Percentiles rank a stretch among this genome's conserved stretches.
Evolutionary conservation across 495 filamentous ascomycete genomes (phyloP).

Genomic region (Penicillium psychrofluorescens): DNA sequence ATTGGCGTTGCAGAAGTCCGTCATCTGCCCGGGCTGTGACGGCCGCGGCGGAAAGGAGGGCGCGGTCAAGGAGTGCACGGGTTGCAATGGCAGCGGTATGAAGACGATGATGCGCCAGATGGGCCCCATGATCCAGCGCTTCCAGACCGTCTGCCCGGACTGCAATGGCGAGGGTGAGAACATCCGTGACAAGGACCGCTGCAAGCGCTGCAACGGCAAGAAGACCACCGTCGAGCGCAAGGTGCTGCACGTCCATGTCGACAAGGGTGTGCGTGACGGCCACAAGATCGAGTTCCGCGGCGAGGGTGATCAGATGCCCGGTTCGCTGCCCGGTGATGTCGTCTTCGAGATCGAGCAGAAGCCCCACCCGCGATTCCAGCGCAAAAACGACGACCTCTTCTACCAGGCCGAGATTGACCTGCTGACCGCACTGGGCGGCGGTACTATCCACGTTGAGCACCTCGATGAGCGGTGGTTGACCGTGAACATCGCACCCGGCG

Average conservation of each 20-base stretch:
- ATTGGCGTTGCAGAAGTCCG: slow-evolving; percentile 91
- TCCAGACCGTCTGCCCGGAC: slow-evolving; percentile 98
- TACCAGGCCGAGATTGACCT: slow-evolving; percentile 95
- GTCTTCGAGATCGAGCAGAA: slow-evolving; percentile 98
- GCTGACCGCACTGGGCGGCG: slow-evolving; percentile 88
- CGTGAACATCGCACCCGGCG: slow-evolving; percentile 82
- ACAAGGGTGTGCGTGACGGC: slow-evolving; percentile 85
- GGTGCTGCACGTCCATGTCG: slow-evolving; percentile 95
- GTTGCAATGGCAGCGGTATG: slow-evolving; percentile 91
- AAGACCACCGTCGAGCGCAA: slow-evolving; percentile 97
- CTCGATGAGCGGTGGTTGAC: slow-evolving; percentile 95
- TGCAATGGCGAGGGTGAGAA: slow-evolving; percentile 96
- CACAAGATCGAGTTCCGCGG: slow-evolving; percentile 94
- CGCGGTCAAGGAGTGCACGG: slow-evolving; percentile 81
- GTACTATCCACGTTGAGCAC: slow-evolving; percentile 85
- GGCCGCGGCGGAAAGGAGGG: slow-evolving; percentile 97
- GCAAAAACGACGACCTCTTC: slow-evolving; percentile 93
- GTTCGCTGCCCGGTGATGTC: slow-evolving; percentile 87
- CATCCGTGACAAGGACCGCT: slow-evolving; percentile 90
- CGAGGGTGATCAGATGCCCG: slow-evolving; percentile 94
- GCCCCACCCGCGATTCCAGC: slow-evolving; percentile 88
- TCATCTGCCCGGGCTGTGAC: slow-evolving; percentile 93
- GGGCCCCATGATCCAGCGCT: slow-evolving; percentile 99
- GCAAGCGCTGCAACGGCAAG: slow-evolving; percentile 91
- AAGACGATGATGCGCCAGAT: slow-evolving; percentile 99